Conservation (phyloP, 495 filamentous ascomycete genomes). For the Penicillium canescens region DNA sequence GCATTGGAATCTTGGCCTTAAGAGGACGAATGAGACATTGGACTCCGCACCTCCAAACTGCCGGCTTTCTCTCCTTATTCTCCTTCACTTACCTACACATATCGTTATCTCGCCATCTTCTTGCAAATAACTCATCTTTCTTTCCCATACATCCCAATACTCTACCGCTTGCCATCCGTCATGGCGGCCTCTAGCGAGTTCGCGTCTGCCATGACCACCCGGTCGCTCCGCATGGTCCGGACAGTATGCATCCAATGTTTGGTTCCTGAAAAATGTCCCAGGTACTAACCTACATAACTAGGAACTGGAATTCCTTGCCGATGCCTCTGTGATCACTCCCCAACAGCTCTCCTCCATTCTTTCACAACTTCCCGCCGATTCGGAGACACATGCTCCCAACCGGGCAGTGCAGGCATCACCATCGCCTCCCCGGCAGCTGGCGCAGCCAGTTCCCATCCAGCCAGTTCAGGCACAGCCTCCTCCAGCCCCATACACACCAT, state of each 20-base stretch:
- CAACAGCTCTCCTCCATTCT: conserved; percentile 70
- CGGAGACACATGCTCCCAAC: conserved; percentile 30
- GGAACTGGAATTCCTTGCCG: conserved; percentile 91
- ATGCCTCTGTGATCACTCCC: conserved; percentile 71
- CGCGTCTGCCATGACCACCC: conserved; percentile 61
- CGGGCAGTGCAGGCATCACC: conserved; percentile 9
- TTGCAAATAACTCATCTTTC: not conserved
- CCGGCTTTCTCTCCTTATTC: too few species aligned
- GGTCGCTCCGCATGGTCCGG: conserved; percentile 83
- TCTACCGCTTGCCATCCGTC: conserved; percentile 4
- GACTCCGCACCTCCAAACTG: too few species aligned
- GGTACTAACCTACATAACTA: conserved; percentile 32
- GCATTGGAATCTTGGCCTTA: too few species aligned
- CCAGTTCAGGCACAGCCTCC: conserved; percentile 36
- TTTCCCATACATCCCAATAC: not conserved
- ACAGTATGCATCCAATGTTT: conserved; percentile 55
- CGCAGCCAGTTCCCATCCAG: conserved; percentile 28
- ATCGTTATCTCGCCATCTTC: too few species aligned
- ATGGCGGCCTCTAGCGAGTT: conserved; percentile 44
- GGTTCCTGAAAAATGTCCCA: not conserved
- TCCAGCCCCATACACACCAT: conserved; percentile 39
- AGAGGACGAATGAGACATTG: too few species aligned
- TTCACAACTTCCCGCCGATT: conserved; percentile 68
- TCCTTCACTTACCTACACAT: too few species aligned
- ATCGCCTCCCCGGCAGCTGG: conserved; percentile 13